Evolutionary conservation across 2,329 filamentous ascomycete genomes (phyloP).

Genomic region (Hymenoscyphus occultus): DNA sequence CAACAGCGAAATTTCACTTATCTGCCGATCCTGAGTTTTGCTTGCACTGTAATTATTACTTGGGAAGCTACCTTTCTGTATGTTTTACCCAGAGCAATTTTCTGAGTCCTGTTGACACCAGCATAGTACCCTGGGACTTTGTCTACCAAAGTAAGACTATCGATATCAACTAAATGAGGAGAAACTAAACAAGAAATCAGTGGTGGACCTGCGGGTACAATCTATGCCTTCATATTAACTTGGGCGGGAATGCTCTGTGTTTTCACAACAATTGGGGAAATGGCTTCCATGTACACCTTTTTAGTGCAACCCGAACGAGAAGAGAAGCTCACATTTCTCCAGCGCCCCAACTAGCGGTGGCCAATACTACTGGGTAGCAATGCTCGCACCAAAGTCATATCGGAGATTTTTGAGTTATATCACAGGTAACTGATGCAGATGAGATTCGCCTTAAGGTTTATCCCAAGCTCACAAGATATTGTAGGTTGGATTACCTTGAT

Average conservation of each 20-base stretch:
- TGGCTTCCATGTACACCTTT: slow-evolving; percentile 19
- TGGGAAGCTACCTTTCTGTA: slow-evolving; percentile 10
- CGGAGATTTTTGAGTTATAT: slow-evolving; percentile 10
- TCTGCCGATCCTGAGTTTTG: slow-evolving; percentile 9
- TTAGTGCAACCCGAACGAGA: not conserved
- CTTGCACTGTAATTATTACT: slow-evolving; percentile 8
- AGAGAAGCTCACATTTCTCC: slow-evolving; percentile 4
- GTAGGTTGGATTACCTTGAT: slow-evolving; percentile 12
- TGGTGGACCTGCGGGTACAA: slow-evolving; percentile 36
- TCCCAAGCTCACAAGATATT: not conserved
- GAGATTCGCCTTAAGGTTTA: not conserved
- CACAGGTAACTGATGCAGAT: not conserved
- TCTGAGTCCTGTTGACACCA: not conserved
- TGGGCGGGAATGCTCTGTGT: slow-evolving; percentile 29
- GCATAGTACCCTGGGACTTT: slow-evolving; percentile 4
- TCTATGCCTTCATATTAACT: slow-evolving; percentile 39
- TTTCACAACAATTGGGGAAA: slow-evolving; percentile 21
- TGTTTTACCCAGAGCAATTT: slow-evolving; percentile 1
- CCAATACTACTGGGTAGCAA: slow-evolving; percentile 19
- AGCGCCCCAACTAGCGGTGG: slow-evolving; percentile 35
- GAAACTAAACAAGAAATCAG: slow-evolving; percentile 7
- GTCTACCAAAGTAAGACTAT: slow-evolving; percentile 9
- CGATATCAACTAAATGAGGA: not conserved
- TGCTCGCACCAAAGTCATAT: slow-evolving; percentile 12
- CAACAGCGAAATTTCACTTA: slow-evolving; percentile 5